Percentiles rank a stretch among this genome's conserved stretches.
Evolutionary conservation across 2,329 filamentous ascomycete genomes (phyloP).

Genomic region (Apiospora koreana): DNA sequence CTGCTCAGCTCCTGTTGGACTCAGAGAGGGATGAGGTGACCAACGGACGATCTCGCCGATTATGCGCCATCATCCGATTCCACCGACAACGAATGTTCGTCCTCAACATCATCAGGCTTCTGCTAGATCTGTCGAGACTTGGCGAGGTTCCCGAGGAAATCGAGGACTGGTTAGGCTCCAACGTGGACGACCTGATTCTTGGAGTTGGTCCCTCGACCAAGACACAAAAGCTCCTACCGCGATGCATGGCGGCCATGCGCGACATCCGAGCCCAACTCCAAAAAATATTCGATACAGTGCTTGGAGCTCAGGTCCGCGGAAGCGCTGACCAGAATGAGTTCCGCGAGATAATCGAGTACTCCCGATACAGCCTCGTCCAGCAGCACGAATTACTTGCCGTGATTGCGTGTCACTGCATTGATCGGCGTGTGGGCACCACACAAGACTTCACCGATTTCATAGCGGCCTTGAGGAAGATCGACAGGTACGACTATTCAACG

Average conservation of each 20-base stretch:
- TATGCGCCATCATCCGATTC: constrained; percentile 82
- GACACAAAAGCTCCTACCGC: constrained; percentile 65
- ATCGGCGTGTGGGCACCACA: constrained; percentile 68
- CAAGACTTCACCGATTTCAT: constrained; percentile 77
- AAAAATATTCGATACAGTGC: constrained; percentile 72
- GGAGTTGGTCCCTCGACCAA: constrained; percentile 47
- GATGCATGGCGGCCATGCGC: constrained; percentile 75
- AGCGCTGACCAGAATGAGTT: constrained; percentile 59
- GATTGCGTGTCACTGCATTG: constrained; percentile 78
- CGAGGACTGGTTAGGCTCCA: constrained; percentile 51
- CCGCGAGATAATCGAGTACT: constrained; percentile 77
- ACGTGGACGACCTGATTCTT: constrained; percentile 59
- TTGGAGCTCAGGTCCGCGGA: constrained; percentile 74
- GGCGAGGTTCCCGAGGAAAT: constrained; percentile 57
- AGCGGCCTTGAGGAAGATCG: constrained; percentile 65
- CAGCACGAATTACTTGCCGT: constrained; percentile 88
- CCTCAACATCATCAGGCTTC: constrained; percentile 79
- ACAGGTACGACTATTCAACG: constrained; percentile 67
- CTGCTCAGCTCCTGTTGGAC: constrained; percentile 74
- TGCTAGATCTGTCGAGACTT: constrained; percentile 69
- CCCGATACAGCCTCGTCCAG: constrained; percentile 76
- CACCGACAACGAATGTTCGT: constrained; percentile 83
- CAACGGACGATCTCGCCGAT: constrained; percentile 71
- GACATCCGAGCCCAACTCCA: constrained; percentile 77
- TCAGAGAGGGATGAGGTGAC: constrained; percentile 68